These are phyloP conservation scores for Darksidea phi DNA, from an alignment of 495 filamentous ascomycete species.

Conservation along the genomic window DNA sequence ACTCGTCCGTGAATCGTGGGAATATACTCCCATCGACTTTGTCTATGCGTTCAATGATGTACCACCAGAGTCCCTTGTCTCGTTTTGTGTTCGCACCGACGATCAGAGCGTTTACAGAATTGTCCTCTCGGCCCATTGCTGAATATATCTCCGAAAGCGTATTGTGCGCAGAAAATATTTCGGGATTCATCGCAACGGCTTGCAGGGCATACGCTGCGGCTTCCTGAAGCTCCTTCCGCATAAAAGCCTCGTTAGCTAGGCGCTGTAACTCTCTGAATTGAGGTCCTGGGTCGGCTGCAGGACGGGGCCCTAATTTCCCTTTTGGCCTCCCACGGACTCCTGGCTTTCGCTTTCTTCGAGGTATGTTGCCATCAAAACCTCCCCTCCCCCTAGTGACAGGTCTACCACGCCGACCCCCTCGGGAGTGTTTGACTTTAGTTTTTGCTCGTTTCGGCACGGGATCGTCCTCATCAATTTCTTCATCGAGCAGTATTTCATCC, in stretches of 20 bases:
- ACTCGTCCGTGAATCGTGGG: constrained; percentile 14
- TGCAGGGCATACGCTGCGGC: constrained; percentile 62
- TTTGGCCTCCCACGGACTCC: constrained; percentile 5
- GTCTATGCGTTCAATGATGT: constrained; percentile 64
- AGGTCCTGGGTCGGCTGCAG: constrained; percentile 66
- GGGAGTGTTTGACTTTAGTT: not conserved
- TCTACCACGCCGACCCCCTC: constrained; percentile 6
- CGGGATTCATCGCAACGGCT: constrained; percentile 78
- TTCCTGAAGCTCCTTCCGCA: constrained; percentile 58
- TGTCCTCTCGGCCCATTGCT: constrained; percentile 64
- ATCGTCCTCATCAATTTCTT: constrained; percentile 12
- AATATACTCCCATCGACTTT: constrained; percentile 55
- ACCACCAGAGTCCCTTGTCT: constrained; percentile 65
- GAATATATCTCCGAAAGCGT: constrained; percentile 70
- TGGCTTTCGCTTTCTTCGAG: not conserved
- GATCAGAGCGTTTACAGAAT: constrained; percentile 65
- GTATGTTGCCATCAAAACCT: not conserved
- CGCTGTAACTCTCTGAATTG: constrained; percentile 72
- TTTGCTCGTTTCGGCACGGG: not conserved
- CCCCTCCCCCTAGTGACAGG: constrained; percentile 3
- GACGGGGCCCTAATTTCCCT: constrained; percentile 59
- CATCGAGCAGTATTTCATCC: constrained; percentile 20
- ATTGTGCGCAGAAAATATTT: constrained; percentile 76
- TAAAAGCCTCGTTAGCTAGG: constrained; percentile 68
- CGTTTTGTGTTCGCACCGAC: constrained; percentile 71